These are phyloP conservation scores for Lodderomyces jiufengensis DNA, from an alignment of 1,139 yeast genomes.

Conservation along the genomic window DNA sequence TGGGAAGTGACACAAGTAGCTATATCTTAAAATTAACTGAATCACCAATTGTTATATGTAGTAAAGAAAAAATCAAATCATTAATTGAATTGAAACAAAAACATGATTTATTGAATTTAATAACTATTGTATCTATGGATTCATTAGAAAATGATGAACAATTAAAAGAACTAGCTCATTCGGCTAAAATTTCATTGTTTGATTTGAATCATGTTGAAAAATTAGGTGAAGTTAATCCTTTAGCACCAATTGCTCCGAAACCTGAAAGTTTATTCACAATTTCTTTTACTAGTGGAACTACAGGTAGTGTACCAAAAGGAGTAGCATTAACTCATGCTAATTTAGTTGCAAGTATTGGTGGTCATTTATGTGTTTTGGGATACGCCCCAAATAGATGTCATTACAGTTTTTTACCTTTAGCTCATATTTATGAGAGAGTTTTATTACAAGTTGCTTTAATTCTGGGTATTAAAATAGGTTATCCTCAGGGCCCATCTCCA, in stretches of 20 bases:
- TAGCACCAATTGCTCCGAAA: conserved; percentile 45
- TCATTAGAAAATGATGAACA: conserved; percentile 23
- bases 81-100: conserved; percentile 26
- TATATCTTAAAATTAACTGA: conserved; percentile 31
- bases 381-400: conserved; percentile 10
- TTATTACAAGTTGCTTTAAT: conserved; percentile 22
- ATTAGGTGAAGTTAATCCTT: conserved; percentile 48
- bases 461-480: conserved; percentile 33
- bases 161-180: conserved; percentile 21
- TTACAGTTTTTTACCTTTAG: conserved; percentile 29
- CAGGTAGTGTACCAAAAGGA: conserved; percentile 72
- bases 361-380: conserved; percentile 17
- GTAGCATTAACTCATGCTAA: conserved; percentile 55
- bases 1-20: conserved; percentile 33
- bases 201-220: conserved; percentile 50
- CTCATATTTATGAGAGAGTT: conserved; percentile 63
- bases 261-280: conserved; percentile 58
- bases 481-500: conserved; percentile 39
- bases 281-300: conserved; percentile 75
- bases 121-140: conserved; percentile 35
- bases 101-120: conserved; percentile 22
- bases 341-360: conserved; percentile 47
- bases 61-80: conserved; percentile 26
- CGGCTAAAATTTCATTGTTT: conserved; percentile 28
- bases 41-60: conserved; percentile 31